Percentiles rank a stretch among this genome's conserved stretches.
phyloP scores from a whole-genome alignment of 2,329 filamentous ascomycete genomes.

The Bisporella sp. region DNA sequence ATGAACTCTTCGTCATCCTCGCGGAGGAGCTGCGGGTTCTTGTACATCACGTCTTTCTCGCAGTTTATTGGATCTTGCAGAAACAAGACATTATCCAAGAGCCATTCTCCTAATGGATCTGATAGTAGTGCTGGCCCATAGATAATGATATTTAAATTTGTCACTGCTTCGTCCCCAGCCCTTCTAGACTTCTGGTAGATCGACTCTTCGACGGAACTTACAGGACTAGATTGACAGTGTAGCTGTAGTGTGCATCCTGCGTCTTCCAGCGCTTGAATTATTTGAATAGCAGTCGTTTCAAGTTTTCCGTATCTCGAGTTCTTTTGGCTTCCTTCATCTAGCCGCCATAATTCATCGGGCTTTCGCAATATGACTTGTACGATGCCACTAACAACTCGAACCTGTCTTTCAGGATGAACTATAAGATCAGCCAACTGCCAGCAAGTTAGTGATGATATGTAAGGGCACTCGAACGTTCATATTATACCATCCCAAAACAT shows the following conservation, averaged over 20 bases:
- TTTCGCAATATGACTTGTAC: too few species aligned
- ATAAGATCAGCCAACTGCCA: too few species aligned
- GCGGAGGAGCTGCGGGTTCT: conserved; percentile 6
- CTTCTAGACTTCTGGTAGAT: neutral
- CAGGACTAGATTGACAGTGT: neutral
- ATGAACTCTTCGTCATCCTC: conserved; percentile 4
- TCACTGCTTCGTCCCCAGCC: neutral
- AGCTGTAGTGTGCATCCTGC: neutral
- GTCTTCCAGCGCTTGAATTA: too few species aligned
- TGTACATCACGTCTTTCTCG: conserved; percentile 6
- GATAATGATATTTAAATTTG: conserved; percentile 3
- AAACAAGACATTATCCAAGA: conserved; percentile 3
- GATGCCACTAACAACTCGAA: too few species aligned
- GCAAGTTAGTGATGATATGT: too few species aligned
- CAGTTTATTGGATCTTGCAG: conserved; percentile 8
- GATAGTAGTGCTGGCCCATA: conserved; percentile 7
- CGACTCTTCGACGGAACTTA: neutral
- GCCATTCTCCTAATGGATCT: conserved; percentile 3
- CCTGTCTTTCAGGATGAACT: too few species aligned
- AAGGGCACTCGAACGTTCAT: too few species aligned
- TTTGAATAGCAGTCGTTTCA: too few species aligned
- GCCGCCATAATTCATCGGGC: too few species aligned
- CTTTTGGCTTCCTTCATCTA: too few species aligned
- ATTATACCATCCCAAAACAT: too few species aligned
- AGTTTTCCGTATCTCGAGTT: too few species aligned